These are phyloP conservation scores for Cutaneotrichosporon mucoides DNA, from an alignment of 1,284 basidiomycete species.

Conservation along the genomic window DNA sequence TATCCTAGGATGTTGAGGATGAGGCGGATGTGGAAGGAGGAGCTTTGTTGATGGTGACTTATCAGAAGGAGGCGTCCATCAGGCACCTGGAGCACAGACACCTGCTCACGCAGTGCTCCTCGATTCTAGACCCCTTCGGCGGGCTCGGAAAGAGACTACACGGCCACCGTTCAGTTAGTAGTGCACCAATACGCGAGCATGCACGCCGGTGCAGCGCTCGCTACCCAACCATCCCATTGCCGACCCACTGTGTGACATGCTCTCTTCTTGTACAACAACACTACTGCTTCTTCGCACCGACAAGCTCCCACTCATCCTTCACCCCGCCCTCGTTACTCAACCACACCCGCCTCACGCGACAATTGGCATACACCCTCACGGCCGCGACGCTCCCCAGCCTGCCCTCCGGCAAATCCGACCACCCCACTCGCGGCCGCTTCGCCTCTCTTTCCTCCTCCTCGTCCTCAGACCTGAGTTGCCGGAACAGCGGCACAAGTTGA, in stretches of 20 bases:
- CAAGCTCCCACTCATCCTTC: constrained; percentile 11
- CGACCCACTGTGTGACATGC: background rate
- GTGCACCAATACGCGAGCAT: too few relatives aligned
- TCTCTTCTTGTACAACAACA: background rate
- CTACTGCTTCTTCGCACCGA: background rate
- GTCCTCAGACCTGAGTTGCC: background rate
- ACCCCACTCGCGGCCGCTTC: background rate
- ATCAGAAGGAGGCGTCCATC: too few relatives aligned
- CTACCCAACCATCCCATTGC: too few relatives aligned
- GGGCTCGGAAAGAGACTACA: too few relatives aligned
- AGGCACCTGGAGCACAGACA: too few relatives aligned
- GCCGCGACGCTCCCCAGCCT: constrained; percentile 63
- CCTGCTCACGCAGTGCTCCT: too few relatives aligned
- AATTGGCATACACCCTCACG: constrained; percentile 74
- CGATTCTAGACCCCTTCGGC: too few relatives aligned
- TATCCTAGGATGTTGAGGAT: too few relatives aligned
- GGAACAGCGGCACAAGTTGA: constrained; percentile 61
- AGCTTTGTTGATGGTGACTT: too few relatives aligned
- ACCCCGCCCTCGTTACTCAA: constrained; percentile 46
- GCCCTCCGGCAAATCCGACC: constrained; percentile 54
- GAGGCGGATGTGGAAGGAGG: too few relatives aligned
- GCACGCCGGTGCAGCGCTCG: too few relatives aligned
- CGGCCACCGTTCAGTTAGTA: too few relatives aligned
- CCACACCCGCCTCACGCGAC: constrained; percentile 73
- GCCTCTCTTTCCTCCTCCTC: background rate